Evolutionary conservation across 805 yeast species (phyloP), one percentile per base, ranked within the genome.

Genomic region (Priceomyces medius): DNA sequence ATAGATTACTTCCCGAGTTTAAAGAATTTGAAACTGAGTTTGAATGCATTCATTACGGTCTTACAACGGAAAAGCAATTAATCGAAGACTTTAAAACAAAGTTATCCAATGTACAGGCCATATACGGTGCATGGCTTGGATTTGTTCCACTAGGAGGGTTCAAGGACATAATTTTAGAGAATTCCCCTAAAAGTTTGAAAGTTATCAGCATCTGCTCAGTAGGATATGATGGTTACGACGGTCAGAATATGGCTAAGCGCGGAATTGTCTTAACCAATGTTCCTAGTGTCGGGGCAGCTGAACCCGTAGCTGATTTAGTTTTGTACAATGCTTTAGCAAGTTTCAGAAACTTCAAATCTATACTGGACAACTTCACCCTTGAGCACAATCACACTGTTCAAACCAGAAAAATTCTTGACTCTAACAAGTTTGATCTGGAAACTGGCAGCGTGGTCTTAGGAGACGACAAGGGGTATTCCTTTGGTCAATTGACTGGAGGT

Each of bases 301-400:
- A 71, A 31, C 83, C 85, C 12, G 95, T 86, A 20, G 85, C 90
- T 3, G 95, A 86, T 47, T 63, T 81, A 43, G 91, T 83, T 3
- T 62, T 84, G 34, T 74, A 66, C 53, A 70, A 81, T 48, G 65
- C 85, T 0, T 56, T 85, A 43, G 72, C 79, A 28, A 73, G 80
- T 17, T 83, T 82, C 64, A 71, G 93, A 48, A 72, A 73, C 58
- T 77, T 79, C 44, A 58, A 71, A 1, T 59, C 71, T 35, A 76
- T 77, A 56, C 77, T 76, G 43, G 53, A 56, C 2, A 54, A 63
- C 9, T 60, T 80, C 29, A 64, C 71, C 7, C 46, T 47, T 34
- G 54, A 61, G 7, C 37, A 45, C 31, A 65, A 68, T 51, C 63
- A 76, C 50, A 75, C 85, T 1, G 60, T 70, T n/a, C 48, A 58